phyloP scores from a whole-genome alignment of 305 asterid species.

The Fraxinus platypoda region DNA sequence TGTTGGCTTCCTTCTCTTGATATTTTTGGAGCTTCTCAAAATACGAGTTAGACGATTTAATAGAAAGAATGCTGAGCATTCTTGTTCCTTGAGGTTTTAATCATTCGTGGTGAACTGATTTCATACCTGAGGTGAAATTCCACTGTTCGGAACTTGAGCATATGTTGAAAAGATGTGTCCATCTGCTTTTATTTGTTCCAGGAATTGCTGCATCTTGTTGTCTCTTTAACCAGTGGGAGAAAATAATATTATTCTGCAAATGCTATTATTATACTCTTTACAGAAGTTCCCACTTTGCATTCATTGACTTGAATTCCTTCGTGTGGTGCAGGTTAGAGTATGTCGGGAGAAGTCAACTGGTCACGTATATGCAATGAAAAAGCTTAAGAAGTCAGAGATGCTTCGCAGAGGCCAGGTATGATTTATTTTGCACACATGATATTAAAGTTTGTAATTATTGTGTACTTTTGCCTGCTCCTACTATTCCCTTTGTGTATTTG shows the following conservation, averaged over 20 bases:
- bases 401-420: conserved; percentile 95
- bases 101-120: background rate
- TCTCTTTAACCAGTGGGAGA: background rate
- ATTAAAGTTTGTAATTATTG: conserved; percentile 15
- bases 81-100: background rate
- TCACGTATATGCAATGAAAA: conserved; percentile 92
- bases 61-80: background rate
- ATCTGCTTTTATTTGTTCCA: background rate
- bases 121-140: background rate
- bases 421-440: conserved; percentile 13
- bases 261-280: background rate
- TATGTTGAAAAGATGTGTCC: background rate
- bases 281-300: background rate
- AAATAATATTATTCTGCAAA: background rate
- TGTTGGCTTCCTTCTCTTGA: background rate
- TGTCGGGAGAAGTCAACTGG: conserved; percentile 85
- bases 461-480: conserved; percentile 16
- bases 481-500: conserved; percentile 8
- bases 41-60: background rate
- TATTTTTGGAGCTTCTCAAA: background rate
- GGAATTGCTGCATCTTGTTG: background rate
- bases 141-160: background rate
- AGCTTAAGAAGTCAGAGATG: conserved; percentile 95
- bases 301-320: background rate
- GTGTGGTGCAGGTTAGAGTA: conserved; percentile 61